Conservation (phyloP, 345 rosid genomes). For the Punica granatum region DNA sequence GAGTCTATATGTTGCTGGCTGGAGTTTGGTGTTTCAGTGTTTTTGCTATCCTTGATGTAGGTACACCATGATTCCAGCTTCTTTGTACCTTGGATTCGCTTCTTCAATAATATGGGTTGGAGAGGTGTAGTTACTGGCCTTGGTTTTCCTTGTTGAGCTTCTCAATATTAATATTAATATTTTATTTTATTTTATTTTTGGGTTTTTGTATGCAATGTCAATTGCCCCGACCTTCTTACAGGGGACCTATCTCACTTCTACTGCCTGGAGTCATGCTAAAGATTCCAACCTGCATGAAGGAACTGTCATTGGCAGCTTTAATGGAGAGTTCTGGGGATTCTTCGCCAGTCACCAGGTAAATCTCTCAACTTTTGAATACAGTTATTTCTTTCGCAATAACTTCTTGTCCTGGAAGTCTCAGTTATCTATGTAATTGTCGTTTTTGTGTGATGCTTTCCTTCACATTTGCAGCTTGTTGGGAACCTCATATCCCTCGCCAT, state of each 20-base stretch:
- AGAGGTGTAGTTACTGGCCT: conserved; percentile 45
- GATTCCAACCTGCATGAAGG: conserved; percentile 56
- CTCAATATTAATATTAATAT: no score
- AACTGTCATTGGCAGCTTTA: conserved; percentile 66
- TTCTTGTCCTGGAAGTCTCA: neutral
- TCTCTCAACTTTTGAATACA: neutral
- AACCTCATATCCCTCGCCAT: conserved; percentile 79
- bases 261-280: conserved; percentile 71
- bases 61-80: conserved; percentile 84
- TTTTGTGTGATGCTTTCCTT: conserved; percentile 6
- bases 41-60: conserved; percentile 22
- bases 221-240: conserved; percentile 14
- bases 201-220: neutral
- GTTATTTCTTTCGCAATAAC: neutral
- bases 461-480: conserved; percentile 59
- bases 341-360: conserved; percentile 84
- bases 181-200: no score
- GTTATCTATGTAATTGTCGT: neutral
- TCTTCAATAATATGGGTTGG: conserved; percentile 97
- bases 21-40: neutral
- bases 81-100: conserved; percentile 77
- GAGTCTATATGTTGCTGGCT: neutral
- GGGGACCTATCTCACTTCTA: conserved; percentile 91
- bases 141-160: conserved; percentile 3
- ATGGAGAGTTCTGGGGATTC: conserved; percentile 91